Base-by-base conservation (phyloP, 106 monocot genomes). In the Dendrobium huoshanense region DNA sequence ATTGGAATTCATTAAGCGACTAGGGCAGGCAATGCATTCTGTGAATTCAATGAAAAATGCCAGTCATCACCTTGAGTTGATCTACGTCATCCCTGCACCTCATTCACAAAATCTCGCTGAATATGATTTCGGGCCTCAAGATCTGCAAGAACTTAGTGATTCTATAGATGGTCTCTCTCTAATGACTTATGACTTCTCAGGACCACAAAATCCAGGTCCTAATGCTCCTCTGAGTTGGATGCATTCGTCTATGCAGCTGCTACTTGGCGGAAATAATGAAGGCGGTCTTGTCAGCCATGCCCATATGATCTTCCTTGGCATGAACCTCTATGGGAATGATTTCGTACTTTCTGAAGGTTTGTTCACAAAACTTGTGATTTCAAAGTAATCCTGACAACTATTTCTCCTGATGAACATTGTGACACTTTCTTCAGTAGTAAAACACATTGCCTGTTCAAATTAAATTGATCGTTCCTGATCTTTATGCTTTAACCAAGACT, bases 161-260 rank as follows among this genome's bases (percentile, higher is more conserved):
- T 77, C 24, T 79, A 88, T 98, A 24, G 98, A 98, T 85, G 98
- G 95, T 54, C 92, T 98, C 81, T 98, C 98, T 84, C 84, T 98
- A 11, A 98, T 95, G 98, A 98, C 98, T 45, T 98, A 98, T 85
- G 98, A 95, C 79, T 98, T 95, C 84, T 94, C 98, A 4, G 87
- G 98, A 2, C 83, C 91, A 24, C 88, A 89, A 42, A 89, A 49
- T 75, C 98, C 98, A 54, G 98, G 98, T 56, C 98, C 98, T 67
- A 95, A 87, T 88, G 92, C 98, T 79, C 98, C 98, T 65, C 42
- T 98, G 75, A 77, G 81, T 33, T 98, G 98, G 98, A 87, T 98
- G 24, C 82, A 73, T 4, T 81, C 89, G 76, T 89, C 85, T 40
- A 49, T 98, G 49, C 45, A 79, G 16, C 40, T 91, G 51, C 95